Evolutionary conservation across 768 basidiomycete genomes (phyloP).

Genomic region (Chalciporus chontae): DNA sequence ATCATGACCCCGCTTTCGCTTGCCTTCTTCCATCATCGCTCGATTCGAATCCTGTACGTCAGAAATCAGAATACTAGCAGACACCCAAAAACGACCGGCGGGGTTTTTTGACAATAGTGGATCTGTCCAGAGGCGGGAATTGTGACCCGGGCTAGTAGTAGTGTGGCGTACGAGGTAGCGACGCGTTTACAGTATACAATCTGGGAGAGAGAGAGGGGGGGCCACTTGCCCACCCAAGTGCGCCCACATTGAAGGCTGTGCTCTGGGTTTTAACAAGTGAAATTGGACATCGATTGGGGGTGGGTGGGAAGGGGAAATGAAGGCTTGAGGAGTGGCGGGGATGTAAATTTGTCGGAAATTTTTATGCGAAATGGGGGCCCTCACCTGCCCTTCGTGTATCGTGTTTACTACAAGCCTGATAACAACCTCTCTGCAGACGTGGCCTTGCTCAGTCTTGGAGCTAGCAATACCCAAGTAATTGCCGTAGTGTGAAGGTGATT

Average conservation of each 20-base stretch:
- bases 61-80: too few species aligned
- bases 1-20: neutral
- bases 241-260: conserved; percentile 9
- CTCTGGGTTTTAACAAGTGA: neutral
- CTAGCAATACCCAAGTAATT: too few species aligned
- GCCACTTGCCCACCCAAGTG: neutral
- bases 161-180: neutral
- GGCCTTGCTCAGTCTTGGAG: neutral
- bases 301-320: neutral
- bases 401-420: neutral
- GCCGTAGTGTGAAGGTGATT: neutral
- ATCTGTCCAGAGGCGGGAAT: neutral
- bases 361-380: neutral
- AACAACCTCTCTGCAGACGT: too few species aligned
- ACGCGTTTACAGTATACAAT: neutral
- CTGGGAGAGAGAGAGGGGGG: conserved; percentile 3
- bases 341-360: neutral
- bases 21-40: neutral
- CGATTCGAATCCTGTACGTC: neutral
- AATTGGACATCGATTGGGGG: too few species aligned
- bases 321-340: neutral
- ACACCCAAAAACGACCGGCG: too few species aligned
- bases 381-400: neutral
- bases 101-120: neutral
- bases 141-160: neutral